Base-by-base conservation (phyloP, 2,329 filamentous ascomycete genomes). In the Phoma sp. region DNA sequence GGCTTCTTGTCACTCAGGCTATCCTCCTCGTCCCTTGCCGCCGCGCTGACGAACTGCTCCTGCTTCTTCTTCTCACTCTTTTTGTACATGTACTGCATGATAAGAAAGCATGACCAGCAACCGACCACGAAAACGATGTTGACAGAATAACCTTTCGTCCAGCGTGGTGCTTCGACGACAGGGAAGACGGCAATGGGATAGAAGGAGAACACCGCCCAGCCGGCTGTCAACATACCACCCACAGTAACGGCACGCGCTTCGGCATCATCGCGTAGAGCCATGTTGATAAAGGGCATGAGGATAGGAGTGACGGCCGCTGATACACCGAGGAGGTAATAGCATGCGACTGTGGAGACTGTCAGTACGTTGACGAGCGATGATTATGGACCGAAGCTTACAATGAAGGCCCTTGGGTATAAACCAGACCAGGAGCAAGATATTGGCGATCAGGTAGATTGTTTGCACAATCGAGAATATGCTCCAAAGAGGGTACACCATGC, bases 401-500 rank as follows among this genome's bases (percentile, higher is more conserved):
- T 74, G 71, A 4, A 82, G 65, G 1, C 70, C 75, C 2, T 74
- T 79, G 0, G 81, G 81, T n/a, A 83, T 81, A 15, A 76, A 68
- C 81, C 81, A 83, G 10, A 82, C 64, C 2, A 80, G 74, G 68
- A 83, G 78, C 50, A 78, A 79, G 9, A 81, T 69, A 3, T 75
- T 74, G 1, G 79, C 79, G 36, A 82, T 76, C 8, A 81, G 61
- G 39, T 75, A 77, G 15, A 76, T 77, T 0, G 58, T 54, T 4
- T 76, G 74, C 1, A 77, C 74, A 4, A 79, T 69, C 0, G 76
- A 77, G 57, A 81, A 82, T 5, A 83, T 78, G 2, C 73, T 64
- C 81, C 81, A 83, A 0, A 78, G 67, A 0, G 81, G 80, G 43
- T 82, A 82, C 1, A 83, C 80, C 43, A 80, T 77, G 7, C 81